Conservation (phyloP, 345 rosid genomes). For the Salix brachista region DNA sequence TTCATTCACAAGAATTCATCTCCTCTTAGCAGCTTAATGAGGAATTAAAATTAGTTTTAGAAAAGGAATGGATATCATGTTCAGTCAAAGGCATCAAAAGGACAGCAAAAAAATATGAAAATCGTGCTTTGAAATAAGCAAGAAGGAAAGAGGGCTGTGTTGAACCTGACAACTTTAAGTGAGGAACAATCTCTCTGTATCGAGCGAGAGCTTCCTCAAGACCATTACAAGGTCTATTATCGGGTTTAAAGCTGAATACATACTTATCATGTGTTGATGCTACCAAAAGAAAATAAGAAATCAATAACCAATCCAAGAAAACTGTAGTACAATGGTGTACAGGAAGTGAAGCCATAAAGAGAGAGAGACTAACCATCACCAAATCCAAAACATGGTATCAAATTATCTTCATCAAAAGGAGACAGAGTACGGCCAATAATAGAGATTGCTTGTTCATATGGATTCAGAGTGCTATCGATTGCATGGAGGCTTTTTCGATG, state of each 20-base stretch:
- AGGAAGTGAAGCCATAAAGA: slow-evolving; percentile 3
- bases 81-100: neutral
- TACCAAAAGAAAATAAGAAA: slow-evolving; percentile 26
- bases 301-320: slow-evolving; percentile 15
- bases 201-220: slow-evolving; percentile 72
- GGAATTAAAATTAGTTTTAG: neutral
- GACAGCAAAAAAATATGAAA: neutral
- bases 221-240: slow-evolving; percentile 57
- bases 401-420: slow-evolving; percentile 89
- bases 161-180: slow-evolving; percentile 69
- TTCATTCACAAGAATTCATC: neutral
- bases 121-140: slow-evolving; percentile 3
- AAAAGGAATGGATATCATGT: neutral
- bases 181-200: slow-evolving; percentile 73
- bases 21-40: neutral
- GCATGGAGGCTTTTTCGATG: slow-evolving; percentile 78
- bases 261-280: slow-evolving; percentile 71
- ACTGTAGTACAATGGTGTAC: neutral
- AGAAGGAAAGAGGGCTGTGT: slow-evolving; percentile 8
- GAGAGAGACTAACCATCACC: slow-evolving; percentile 71
- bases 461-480: slow-evolving; percentile 57
- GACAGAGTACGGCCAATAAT: slow-evolving; percentile 81
- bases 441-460: slow-evolving; percentile 92
- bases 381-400: slow-evolving; percentile 97
- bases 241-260: slow-evolving; percentile 77